Evolutionary conservation across 371 early-diverging fungal species (phyloP).

Genomic region (Blastocladiella emersonii): DNA sequence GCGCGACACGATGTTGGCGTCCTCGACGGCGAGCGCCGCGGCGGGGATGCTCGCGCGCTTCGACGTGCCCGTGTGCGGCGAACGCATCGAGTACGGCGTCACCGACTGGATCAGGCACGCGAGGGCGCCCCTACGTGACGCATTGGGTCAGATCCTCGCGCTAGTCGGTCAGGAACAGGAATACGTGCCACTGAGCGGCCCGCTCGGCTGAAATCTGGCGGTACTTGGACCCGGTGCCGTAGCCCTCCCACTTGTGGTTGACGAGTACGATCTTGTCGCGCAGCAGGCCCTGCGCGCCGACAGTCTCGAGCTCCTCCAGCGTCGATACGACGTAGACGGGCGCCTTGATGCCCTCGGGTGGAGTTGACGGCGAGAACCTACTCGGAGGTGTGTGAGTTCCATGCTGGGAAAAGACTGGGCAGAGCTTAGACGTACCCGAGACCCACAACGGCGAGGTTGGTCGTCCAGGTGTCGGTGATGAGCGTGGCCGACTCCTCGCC

Average conservation of each 20-base stretch:
- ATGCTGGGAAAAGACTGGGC: not conserved
- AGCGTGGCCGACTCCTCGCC: conserved; percentile 30
- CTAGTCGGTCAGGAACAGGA: not conserved
- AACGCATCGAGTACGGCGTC: conserved; percentile 25
- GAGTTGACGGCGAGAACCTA: conserved; percentile 24
- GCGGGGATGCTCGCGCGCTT: conserved; percentile 29
- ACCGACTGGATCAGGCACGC: conserved; percentile 35
- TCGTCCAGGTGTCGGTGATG: conserved; percentile 26
- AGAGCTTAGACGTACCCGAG: conserved; percentile 19
- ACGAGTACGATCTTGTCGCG: conserved; percentile 32
- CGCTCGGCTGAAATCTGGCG: conserved; percentile 22
- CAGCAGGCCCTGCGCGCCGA: conserved; percentile 17
- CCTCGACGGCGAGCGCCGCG: conserved; percentile 34
- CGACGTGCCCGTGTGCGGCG: conserved; percentile 32
- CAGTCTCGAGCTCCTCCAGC: conserved; percentile 24
- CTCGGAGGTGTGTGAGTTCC: not conserved
- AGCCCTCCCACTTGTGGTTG: conserved; percentile 21
- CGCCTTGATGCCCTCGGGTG: conserved; percentile 27
- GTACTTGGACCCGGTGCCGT: conserved; percentile 16
- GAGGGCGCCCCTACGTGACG: conserved; percentile 25
- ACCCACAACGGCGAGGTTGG: conserved; percentile 29
- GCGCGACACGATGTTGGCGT: conserved; percentile 32
- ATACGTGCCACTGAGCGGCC: conserved; percentile 22
- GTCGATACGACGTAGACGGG: conserved; percentile 26
- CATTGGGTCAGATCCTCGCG: not conserved